phyloP scores from a whole-genome alignment of 139 green algal genomes.

The Tetratostichococcus sp. region DNA sequence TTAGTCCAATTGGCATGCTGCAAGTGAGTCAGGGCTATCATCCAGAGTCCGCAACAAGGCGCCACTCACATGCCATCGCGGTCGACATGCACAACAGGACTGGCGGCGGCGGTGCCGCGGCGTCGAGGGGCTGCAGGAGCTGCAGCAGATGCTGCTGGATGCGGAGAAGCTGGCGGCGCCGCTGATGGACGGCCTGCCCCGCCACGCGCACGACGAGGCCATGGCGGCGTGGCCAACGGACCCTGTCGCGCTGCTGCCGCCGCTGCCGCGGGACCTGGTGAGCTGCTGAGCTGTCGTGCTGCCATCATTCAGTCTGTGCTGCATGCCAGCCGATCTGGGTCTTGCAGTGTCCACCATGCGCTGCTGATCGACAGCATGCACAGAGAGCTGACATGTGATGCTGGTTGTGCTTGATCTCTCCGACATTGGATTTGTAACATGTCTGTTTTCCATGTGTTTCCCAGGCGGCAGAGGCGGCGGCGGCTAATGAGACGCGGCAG shows the following conservation, averaged over 20 bases:
- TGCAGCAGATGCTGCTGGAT: constrained; percentile 24
- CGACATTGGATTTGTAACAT: no score
- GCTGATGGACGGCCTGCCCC: constrained; percentile 30
- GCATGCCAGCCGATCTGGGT: no score
- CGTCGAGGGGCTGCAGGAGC: neutral
- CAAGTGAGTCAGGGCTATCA: no score
- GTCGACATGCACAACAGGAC: neutral
- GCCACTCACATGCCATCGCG: no score
- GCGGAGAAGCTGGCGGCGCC: constrained; percentile 17
- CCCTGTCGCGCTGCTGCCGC: neutral
- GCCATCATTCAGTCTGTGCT: no score
- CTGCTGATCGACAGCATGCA: no score
- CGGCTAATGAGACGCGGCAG: neutral
- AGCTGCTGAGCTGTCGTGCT: no score
- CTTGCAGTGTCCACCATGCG: no score
- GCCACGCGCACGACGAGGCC: neutral
- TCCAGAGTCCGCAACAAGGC: no score
- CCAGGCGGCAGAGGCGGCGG: neutral
- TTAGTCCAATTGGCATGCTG: neutral
- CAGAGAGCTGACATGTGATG: no score
- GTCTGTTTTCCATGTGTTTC: neutral
- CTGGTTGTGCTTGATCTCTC: no score
- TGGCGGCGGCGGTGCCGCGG: constrained; percentile 1
- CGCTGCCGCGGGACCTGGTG: neutral
- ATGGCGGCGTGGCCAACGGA: neutral